Evolutionary conservation across 805 yeast species (phyloP).

Genomic region (Candida caryicola): DNA sequence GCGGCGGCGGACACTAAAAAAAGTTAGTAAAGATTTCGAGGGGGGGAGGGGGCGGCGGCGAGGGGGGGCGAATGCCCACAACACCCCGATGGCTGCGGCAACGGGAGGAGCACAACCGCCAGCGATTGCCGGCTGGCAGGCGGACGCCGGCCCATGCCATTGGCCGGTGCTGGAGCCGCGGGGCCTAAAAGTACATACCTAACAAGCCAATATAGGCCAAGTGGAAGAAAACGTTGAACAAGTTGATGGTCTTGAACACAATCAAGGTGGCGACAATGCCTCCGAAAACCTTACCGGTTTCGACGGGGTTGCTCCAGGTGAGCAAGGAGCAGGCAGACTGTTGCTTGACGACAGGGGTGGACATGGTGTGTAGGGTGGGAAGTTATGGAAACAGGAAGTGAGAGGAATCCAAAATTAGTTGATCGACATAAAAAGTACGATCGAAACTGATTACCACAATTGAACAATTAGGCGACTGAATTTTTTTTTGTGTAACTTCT

Average conservation of each 20-base stretch:
- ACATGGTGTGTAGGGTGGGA: background rate
- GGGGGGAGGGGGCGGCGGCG: background rate
- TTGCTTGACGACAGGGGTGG: background rate
- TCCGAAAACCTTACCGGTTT: slow-evolving; percentile 76
- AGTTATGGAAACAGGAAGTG: background rate
- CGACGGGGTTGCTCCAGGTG: slow-evolving; percentile 73
- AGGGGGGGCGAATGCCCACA: too few relatives aligned
- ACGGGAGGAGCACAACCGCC: too few relatives aligned
- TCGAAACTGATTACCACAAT: background rate
- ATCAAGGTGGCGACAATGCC: slow-evolving; percentile 53
- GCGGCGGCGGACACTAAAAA: slow-evolving; percentile 59
- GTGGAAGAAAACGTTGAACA: slow-evolving; percentile 60
- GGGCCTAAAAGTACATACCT: slow-evolving; percentile 24
- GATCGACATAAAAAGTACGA: background rate
- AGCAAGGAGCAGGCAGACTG: slow-evolving; percentile 37
- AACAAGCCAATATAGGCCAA: slow-evolving; percentile 56
- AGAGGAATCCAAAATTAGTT: background rate
- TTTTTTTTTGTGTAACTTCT: background rate
- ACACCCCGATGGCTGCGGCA: too few relatives aligned
- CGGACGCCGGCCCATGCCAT: too few relatives aligned
- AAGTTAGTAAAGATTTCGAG: slow-evolving; percentile 28
- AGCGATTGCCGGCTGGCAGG: too few relatives aligned
- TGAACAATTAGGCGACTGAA: background rate
- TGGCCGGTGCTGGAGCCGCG: too few relatives aligned
- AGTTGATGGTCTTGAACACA: slow-evolving; percentile 59